Evolutionary conservation across 257 asterid genomes (phyloP), one percentile per base, ranked within the genome.

Genomic region (Penstemon newberryi): DNA sequence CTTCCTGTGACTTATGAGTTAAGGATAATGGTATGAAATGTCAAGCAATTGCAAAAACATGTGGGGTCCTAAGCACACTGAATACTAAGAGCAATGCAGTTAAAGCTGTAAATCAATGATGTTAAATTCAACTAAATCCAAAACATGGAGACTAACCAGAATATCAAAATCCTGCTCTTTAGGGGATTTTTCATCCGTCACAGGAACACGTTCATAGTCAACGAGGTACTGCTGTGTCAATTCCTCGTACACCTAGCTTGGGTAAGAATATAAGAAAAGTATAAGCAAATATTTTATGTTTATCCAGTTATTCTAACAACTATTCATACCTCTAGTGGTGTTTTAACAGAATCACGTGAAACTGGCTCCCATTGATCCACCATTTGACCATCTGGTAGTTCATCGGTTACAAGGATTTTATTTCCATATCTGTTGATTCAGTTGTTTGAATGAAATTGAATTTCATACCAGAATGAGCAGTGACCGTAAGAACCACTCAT

Each of bases 281-380:
- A 43, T 66, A 78, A 76, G 81, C 33, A 75, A 67, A 50, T 41
- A 77, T 6, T 11, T 66, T 58, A 60, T 38, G 71, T 56, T 53
- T 18, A 70, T 60, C 10, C 18, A 74, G 12, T 10, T 33, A 15
- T 45, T 66, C 47, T 60, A 67, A 73, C 63, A 43, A 49, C 52
- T 45, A 57, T 55, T 74, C 66, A 70, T 75, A 92, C 98, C 97
- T 92, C 92, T 18, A 92, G 83, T 18, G 98, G 98, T 65, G 98
- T 92, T 85, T 86, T 90, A 68, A 92, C 89, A 41, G 93, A 90
- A 79, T 85, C 90, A 75, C 19, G 69, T 62, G 88, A 81, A 76
- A 92, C 90, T 70, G 98, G 96, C 79, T 92, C 98, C 98, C 98
- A 92, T 71, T 92, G 98, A 80, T 92, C 98, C 73, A 92, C 98